Evolutionary conservation across 352 stramenopile genomes (phyloP).

Genomic region (Globisporangium megalacanthum): DNA sequence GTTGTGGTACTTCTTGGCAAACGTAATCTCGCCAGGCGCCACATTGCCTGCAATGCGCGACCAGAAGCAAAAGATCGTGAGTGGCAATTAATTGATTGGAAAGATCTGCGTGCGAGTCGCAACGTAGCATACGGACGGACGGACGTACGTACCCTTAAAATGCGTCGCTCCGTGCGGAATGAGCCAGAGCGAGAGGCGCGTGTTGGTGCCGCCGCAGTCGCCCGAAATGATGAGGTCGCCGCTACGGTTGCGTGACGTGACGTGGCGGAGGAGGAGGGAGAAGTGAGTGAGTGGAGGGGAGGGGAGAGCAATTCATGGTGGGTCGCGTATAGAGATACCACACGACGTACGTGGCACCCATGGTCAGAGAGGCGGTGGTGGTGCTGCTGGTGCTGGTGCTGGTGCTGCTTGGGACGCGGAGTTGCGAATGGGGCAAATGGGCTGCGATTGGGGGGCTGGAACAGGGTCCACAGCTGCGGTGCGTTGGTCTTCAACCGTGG

Average conservation of each 20-base stretch:
- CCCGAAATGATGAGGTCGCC: constrained; percentile 84
- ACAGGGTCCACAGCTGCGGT: background rate
- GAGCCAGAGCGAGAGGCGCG: constrained; percentile 88
- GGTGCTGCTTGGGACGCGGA: background rate
- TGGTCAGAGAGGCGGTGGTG: background rate
- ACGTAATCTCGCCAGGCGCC: constrained; percentile 75
- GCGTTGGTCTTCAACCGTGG: background rate
- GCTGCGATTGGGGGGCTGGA: background rate
- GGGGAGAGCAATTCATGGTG: too few species aligned
- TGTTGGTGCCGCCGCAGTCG: constrained; percentile 98
- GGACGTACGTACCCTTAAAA: constrained; percentile 38
- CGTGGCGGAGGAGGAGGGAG: too few species aligned
- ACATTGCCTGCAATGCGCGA: constrained; percentile 35
- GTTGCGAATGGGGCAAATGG: constrained; percentile 1
- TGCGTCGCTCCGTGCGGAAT: constrained; percentile 53
- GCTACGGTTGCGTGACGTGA: constrained; percentile 13
- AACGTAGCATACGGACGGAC: constrained; percentile 7
- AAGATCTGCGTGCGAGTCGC: background rate
- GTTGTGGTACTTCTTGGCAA: constrained; percentile 86
- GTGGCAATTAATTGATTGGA: background rate
- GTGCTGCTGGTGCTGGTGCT: background rate
- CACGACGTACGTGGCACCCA: constrained; percentile 1
- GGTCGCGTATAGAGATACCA: background rate
- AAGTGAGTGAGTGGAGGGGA: too few species aligned
- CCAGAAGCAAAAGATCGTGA: constrained; percentile 2